Evolutionary conservation across 495 filamentous ascomycete species (phyloP).

Genomic region (Extremus antarcticus): DNA sequence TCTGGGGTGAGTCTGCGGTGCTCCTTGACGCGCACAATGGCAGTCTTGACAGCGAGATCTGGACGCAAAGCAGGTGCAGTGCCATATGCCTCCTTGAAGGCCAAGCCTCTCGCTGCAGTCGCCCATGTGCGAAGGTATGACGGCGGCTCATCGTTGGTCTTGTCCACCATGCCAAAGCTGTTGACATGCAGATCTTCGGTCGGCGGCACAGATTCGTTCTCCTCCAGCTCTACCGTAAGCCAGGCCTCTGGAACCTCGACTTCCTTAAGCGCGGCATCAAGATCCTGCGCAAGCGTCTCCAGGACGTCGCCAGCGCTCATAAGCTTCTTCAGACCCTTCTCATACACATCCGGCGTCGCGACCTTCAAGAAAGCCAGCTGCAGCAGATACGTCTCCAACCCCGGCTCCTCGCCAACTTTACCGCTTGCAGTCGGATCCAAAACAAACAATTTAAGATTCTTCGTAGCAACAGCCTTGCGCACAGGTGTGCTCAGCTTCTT

Average conservation of each 20-base stretch:
- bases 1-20: conserved; percentile 81
- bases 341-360: conserved; percentile 42
- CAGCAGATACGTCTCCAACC: conserved; percentile 46
- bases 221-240: conserved; percentile 54
- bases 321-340: conserved; percentile 24
- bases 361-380: conserved; percentile 75
- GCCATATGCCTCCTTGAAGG: conserved; percentile 89
- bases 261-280: conserved; percentile 57
- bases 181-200: conserved; percentile 54
- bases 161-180: conserved; percentile 75
- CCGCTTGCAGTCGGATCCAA: conserved; percentile 59
- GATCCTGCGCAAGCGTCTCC: conserved; percentile 49
- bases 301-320: conserved; percentile 42
- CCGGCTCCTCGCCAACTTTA: conserved; percentile 47
- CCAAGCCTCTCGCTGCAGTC: conserved; percentile 71
- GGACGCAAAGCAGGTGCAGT: conserved; percentile 66
- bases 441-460: conserved; percentile 56
- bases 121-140: conserved; percentile 63
- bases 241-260: conserved; percentile 69
- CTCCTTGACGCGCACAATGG: conserved; percentile 81
- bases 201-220: conserved; percentile 37
- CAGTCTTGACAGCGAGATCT: conserved; percentile 75
- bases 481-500: conserved; percentile 65
- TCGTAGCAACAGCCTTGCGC: conserved; percentile 55
- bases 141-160: conserved; percentile 57